Percentiles rank a stretch among this genome's conserved stretches.
Evolutionary conservation across 2,329 filamentous ascomycete species (phyloP).

Genomic region (Cercospora citrullina): DNA sequence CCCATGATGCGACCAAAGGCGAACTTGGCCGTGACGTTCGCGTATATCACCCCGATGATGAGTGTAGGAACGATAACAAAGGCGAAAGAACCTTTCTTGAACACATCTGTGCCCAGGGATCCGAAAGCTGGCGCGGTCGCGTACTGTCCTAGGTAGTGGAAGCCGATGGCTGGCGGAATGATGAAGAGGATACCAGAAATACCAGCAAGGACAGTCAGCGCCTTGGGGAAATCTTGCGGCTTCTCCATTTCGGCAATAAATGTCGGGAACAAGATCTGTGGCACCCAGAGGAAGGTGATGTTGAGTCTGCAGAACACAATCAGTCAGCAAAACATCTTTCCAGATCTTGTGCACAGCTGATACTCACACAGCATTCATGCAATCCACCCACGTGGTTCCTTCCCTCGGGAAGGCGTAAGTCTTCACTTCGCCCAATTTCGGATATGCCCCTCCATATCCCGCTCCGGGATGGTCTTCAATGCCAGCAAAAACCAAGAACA

Average conservation of each 20-base stretch:
- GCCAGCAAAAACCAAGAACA: conserved; percentile 53
- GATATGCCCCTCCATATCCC: conserved; percentile 51
- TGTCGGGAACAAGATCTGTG: conserved; percentile 54
- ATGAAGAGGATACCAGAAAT: conserved; percentile 53
- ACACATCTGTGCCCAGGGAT: conserved; percentile 45
- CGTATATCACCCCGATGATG: conserved; percentile 53
- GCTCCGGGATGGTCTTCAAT: conserved; percentile 48
- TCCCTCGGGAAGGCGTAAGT: conserved; percentile 52
- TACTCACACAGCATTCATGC: conserved; percentile 49
- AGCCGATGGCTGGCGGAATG: conserved; percentile 52
- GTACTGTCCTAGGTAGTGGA: conserved; percentile 53
- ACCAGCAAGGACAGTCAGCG: conserved; percentile 48
- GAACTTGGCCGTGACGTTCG: conserved; percentile 52
- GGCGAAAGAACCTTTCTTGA: conserved; percentile 53
- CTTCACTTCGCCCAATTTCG: conserved; percentile 45
- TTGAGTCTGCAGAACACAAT: conserved; percentile 34
- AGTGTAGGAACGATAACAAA: conserved; percentile 55
- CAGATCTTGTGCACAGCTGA: no score
- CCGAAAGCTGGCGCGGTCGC: conserved; percentile 54
- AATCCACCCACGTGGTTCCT: conserved; percentile 50
- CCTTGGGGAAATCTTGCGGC: conserved; percentile 54
- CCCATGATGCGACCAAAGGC: conserved; percentile 50
- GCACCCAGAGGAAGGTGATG: conserved; percentile 52
- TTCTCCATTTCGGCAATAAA: conserved; percentile 55
- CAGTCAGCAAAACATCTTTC: not conserved